These are phyloP conservation scores for Canavalia gladiata DNA, from an alignment of 306 rosid genomes.

Conservation along the genomic window DNA sequence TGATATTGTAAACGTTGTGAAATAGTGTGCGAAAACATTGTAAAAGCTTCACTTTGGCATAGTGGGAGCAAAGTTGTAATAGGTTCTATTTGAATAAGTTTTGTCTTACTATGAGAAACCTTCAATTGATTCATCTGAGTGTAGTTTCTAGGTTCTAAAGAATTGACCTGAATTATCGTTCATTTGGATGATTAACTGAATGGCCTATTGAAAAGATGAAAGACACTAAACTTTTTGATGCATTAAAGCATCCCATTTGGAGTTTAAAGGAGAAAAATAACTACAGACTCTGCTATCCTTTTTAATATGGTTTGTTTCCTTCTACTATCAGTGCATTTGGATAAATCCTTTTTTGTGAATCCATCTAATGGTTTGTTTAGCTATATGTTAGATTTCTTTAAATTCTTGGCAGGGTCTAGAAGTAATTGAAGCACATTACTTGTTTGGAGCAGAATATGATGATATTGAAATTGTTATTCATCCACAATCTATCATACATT, in stretches of 20 bases:
- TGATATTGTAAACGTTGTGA: no score
- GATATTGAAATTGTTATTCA: conserved; percentile 93
- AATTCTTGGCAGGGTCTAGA: conserved; percentile 79
- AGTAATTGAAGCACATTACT: conserved; percentile 98
- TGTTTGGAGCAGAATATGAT: conserved; percentile 94
- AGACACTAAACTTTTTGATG: conserved; percentile 98
- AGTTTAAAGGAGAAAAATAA: conserved; percentile 94
- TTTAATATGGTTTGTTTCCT: conserved; percentile 81
- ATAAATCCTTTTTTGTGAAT: conserved; percentile 10
- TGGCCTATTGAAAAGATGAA: conserved; percentile 92
- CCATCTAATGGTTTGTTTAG: conserved; percentile 34
- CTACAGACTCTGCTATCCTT: conserved; percentile 99
- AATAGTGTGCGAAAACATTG: no score
- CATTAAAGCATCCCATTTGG: conserved; percentile 99
- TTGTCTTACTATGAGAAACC: conserved; percentile 12
- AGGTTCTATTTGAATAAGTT: not conserved
- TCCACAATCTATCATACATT: conserved; percentile 96
- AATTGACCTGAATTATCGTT: conserved; percentile 11
- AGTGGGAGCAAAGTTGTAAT: no score
- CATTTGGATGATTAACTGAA: conserved; percentile 58
- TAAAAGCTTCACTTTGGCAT: no score
- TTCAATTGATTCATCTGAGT: not conserved
- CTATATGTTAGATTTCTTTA: conserved; percentile 37
- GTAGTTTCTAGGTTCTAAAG: conserved; percentile 9
- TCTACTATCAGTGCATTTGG: conserved; percentile 13